Percentiles rank a stretch among this genome's conserved stretches.
phyloP scores from a whole-genome alignment of 2,329 filamentous ascomycete species.

The Monascus ruber region DNA sequence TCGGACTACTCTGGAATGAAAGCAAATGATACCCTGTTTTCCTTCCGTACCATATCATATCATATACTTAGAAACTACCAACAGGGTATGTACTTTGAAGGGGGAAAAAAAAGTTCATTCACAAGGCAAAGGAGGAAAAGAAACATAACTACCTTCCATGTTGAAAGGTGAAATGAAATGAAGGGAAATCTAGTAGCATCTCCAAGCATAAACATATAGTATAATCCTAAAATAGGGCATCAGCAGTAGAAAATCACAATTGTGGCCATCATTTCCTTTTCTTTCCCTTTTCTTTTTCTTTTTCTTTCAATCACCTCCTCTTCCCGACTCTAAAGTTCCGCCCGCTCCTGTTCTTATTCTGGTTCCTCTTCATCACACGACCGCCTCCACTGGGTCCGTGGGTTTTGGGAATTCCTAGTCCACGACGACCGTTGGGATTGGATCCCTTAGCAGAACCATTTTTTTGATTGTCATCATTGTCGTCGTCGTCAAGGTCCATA shows the following conservation, averaged over 20 bases:
- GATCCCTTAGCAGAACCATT: constrained; percentile 9
- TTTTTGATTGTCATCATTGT: constrained; percentile 11
- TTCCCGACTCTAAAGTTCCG: constrained; percentile 6
- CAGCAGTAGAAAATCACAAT: too few species aligned
- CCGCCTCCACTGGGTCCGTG: constrained; percentile 13
- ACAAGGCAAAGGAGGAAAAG: background rate
- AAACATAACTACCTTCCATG: background rate
- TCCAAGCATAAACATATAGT: too few species aligned
- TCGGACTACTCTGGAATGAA: too few species aligned
- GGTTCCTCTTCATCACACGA: constrained; percentile 13
- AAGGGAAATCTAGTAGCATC: too few species aligned
- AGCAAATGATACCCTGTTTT: too few species aligned
- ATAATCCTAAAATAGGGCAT: too few species aligned
- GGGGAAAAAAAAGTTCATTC: too few species aligned
- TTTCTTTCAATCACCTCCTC: constrained; percentile 6
- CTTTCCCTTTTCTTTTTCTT: constrained; percentile 3
- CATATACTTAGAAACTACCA: too few species aligned
- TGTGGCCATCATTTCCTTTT: too few species aligned
- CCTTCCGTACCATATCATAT: too few species aligned
- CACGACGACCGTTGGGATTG: constrained; percentile 8
- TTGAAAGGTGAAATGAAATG: too few species aligned
- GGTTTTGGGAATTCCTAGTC: constrained; percentile 17
- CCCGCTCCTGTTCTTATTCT: constrained; percentile 9
- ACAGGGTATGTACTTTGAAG: too few species aligned
- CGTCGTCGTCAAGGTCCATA: constrained; percentile 35